Evolutionary conservation across 2,329 filamentous ascomycete species (phyloP).

Genomic region (Sclerotinia glacialis): DNA sequence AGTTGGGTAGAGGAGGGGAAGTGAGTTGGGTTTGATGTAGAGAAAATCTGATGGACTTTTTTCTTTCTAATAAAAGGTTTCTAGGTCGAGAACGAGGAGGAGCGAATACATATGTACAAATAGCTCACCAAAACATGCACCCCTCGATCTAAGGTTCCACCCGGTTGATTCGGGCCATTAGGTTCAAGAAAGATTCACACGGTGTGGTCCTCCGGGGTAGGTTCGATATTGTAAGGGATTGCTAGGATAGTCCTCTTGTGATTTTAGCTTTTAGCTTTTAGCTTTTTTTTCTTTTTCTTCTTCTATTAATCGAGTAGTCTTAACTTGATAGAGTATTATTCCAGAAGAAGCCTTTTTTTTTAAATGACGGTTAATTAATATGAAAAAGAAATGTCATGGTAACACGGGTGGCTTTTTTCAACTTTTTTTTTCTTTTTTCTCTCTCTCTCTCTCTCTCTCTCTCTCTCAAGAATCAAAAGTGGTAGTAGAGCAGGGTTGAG

Average conservation of each 20-base stretch:
- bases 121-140: slow-evolving; percentile 23
- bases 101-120: slow-evolving; percentile 33
- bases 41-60: slow-evolving; percentile 14
- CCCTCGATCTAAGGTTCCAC: slow-evolving; percentile 34
- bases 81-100: slow-evolving; percentile 23
- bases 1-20: not conserved
- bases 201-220: slow-evolving; percentile 26
- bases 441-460: too few relatives aligned
- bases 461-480: not conserved
- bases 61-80: slow-evolving; percentile 5
- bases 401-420: slow-evolving; percentile 9
- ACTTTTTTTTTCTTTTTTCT: not conserved
- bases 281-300: too few relatives aligned
- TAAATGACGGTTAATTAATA: slow-evolving; percentile 15
- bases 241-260: slow-evolving; percentile 4
- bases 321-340: slow-evolving; percentile 21
- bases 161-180: slow-evolving; percentile 31
- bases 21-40: slow-evolving; percentile 20
- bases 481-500: not conserved
- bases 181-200: slow-evolving; percentile 16
- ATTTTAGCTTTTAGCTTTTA: slow-evolving; percentile 16
- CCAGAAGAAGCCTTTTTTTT: slow-evolving; percentile 5
- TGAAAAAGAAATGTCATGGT: not conserved
- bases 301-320: not conserved
- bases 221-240: slow-evolving; percentile 14